These are phyloP conservation scores for Diplodia sapinea DNA, from an alignment of 2,329 filamentous ascomycete genomes.

Conservation along the genomic window DNA sequence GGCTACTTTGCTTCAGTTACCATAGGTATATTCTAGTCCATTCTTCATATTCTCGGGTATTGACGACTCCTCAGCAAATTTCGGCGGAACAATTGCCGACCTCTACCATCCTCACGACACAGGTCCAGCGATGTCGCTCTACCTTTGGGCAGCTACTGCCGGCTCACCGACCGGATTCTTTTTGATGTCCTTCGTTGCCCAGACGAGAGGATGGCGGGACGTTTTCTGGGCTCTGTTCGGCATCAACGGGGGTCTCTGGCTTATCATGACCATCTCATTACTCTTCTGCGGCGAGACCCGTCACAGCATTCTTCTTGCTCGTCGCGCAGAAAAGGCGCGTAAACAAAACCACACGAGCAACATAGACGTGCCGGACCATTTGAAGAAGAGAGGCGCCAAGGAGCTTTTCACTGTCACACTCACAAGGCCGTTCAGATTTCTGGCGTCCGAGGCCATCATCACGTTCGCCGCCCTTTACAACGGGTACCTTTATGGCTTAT, in stretches of 20 bases:
- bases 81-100: conserved; percentile 55
- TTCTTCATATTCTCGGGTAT: neutral
- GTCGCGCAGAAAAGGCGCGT: conserved; percentile 43
- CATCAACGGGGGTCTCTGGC: conserved; percentile 53
- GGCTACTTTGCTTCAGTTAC: conserved; percentile 54
- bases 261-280: conserved; percentile 49
- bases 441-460: conserved; percentile 56
- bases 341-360: conserved; percentile 37
- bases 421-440: conserved; percentile 55
- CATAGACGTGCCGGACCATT: conserved; percentile 46
- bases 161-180: conserved; percentile 56
- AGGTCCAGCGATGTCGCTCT: conserved; percentile 51
- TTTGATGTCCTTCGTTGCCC: conserved; percentile 54
- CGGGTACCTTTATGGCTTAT: conserved; percentile 57
- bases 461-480: conserved; percentile 57
- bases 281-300: conserved; percentile 51
- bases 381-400: conserved; percentile 47
- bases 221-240: conserved; percentile 56
- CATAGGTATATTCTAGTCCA: conserved; percentile 33
- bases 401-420: conserved; percentile 53
- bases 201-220: conserved; percentile 51
- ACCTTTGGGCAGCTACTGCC: conserved; percentile 56
- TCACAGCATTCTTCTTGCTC: conserved; percentile 53
- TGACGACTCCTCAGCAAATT: conserved; percentile 37
- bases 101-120: conserved; percentile 52